Conservation (phyloP, 106 monocot species). For the Dendrobium huoshanense region DNA sequence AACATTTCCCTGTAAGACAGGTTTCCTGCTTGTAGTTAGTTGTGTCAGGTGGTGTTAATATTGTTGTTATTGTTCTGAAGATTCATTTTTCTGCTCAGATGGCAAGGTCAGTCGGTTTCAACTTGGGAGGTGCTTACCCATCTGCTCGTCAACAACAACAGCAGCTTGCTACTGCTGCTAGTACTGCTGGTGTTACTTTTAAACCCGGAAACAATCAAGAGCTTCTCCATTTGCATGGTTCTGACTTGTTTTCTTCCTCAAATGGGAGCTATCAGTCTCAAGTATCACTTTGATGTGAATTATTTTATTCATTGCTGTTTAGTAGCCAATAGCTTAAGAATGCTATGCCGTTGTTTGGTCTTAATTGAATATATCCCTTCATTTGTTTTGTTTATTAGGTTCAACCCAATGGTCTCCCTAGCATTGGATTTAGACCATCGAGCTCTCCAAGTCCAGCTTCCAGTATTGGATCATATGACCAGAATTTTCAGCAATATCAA, state of each 20-base stretch:
- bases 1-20: slow-evolving; percentile 63
- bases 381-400: slow-evolving; percentile 19
- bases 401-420: slow-evolving; percentile 59
- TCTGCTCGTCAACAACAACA: slow-evolving; percentile 52
- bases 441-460: slow-evolving; percentile 49
- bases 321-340: no score
- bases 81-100: slow-evolving; percentile 28
- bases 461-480: slow-evolving; percentile 66
- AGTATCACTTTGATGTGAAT: slow-evolving; percentile 12
- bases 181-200: not conserved
- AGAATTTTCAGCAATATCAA: slow-evolving; percentile 82
- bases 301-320: not conserved
- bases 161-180: slow-evolving; percentile 33
- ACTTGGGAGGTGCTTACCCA: slow-evolving; percentile 57
- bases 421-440: slow-evolving; percentile 68
- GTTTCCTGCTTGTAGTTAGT: not conserved
- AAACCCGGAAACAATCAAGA: slow-evolving; percentile 36
- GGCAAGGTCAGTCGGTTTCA: slow-evolving; percentile 61
- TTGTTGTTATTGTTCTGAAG: not conserved
- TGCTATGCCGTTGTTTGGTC: not conserved
- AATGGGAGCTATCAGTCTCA: slow-evolving; percentile 47
- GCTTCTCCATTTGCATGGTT: slow-evolving; percentile 41
- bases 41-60: not conserved
- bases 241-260: slow-evolving; percentile 47
- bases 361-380: not conserved